Evolutionary conservation across 2,329 filamentous ascomycete genomes (phyloP), one percentile per base, ranked within the genome.

Genomic region (Stemphylium beticola): DNA sequence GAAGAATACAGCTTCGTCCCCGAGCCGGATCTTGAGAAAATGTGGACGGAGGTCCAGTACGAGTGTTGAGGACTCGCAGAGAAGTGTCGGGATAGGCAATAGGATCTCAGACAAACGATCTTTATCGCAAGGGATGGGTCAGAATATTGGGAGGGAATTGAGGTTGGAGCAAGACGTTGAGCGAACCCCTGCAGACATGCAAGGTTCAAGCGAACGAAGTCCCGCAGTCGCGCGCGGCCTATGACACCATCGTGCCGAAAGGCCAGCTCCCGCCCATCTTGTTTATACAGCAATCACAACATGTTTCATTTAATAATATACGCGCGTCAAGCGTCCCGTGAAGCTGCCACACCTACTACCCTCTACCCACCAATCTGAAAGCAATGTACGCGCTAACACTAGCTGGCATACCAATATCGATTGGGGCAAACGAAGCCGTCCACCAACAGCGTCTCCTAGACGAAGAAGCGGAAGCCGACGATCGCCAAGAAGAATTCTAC

Each of bases 401-500:
- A 47, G 74, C 75, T 33, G 79, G 74, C 17, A 77, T 82, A 36
- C 78, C 79, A 17, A 78, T 78, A 37, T 74, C 77, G 9, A 77
- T 81, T 10, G 81, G 80, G 62, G 77, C 82, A 22, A 78, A 77
- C 34, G 78, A 83, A 74, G 81, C 79, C 44, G 78, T 82, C 14
- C 74, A 76, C 22, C 76, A 82, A 55, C 79, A 81, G 53, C 73
- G 77, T 51, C 73, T 80, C 31, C 72, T 78, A 31, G 79, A 81
- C 56, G 77, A 77, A 55, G 79, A 81, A 66, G 77, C 78, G 24
- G 75, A 78, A 38, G 77, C 78, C 26, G 75, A 79, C 47, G 75
- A 76, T 18, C 80, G 79, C 15, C 79, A 80, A 71, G 74, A 78
- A 29, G 81, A 81, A 43, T 83, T 83, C 68, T 76, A 79, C 51